Conservation (phyloP, 257 asterid genomes). For the Echium plantagineum region DNA sequence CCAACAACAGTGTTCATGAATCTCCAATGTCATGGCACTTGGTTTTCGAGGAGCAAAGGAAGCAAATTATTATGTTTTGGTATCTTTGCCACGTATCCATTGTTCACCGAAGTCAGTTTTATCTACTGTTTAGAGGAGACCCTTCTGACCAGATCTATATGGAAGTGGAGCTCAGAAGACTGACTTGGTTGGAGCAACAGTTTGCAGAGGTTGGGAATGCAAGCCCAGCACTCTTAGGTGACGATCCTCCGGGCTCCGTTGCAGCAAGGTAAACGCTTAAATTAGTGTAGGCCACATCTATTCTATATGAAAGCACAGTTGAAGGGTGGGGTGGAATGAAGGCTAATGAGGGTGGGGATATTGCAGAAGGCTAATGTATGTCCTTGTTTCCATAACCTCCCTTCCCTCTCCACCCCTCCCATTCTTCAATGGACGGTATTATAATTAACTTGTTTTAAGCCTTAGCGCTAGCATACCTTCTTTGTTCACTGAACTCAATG, state of each 20-base stretch:
- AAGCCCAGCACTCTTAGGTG: conserved; percentile 94
- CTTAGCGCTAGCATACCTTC: no score
- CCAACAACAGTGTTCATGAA: conserved; percentile 29
- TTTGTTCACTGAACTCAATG: background rate
- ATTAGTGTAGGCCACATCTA: background rate
- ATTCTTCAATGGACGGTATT: no score
- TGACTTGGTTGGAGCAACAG: conserved; percentile 91
- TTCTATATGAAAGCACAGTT: no score
- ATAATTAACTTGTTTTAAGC: no score
- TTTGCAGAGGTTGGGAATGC: conserved; percentile 89
- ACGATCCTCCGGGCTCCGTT: conserved; percentile 81
- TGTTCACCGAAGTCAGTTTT: conserved; percentile 82
- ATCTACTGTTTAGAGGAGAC: conserved; percentile 71
- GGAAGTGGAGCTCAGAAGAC: conserved; percentile 85
- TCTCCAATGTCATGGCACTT: conserved; percentile 53
- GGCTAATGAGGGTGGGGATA: no score
- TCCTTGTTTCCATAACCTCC: no score
- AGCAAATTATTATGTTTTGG: conserved; percentile 89
- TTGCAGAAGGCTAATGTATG: no score
- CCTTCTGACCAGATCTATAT: conserved; percentile 74
- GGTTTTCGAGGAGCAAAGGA: conserved; percentile 71
- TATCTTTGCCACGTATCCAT: conserved; percentile 89
- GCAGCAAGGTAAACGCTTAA: conserved; percentile 50
- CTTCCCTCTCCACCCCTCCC: no score
- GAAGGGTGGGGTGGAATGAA: no score